Evolutionary conservation across 257 asterid genomes (phyloP).

Genomic region (Solanum appendiculatum): DNA sequence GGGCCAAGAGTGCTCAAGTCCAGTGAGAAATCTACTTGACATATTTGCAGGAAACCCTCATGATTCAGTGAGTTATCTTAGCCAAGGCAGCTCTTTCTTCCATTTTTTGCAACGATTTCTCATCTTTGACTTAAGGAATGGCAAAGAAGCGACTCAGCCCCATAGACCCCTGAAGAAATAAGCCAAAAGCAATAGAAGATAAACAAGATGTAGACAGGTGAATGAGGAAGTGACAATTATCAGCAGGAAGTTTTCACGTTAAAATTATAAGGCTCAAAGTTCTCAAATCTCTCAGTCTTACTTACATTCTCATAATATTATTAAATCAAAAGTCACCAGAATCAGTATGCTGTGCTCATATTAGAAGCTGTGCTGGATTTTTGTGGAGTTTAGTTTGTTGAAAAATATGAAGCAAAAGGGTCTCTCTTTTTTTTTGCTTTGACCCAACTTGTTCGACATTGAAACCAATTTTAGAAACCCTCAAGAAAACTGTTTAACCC

Average conservation of each 20-base stretch:
- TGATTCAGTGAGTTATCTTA: neutral
- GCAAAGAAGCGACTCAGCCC: neutral
- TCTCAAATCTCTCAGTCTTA: neutral
- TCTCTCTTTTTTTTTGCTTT: neutral
- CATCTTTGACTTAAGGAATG: neutral
- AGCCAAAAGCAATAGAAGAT: neutral
- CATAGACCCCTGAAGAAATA: neutral
- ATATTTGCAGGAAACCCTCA: neutral
- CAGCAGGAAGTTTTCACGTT: neutral
- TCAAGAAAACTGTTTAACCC: neutral
- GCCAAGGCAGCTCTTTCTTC: neutral
- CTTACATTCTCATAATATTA: neutral
- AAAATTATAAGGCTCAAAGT: neutral
- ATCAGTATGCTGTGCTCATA: neutral
- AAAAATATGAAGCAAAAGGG: neutral
- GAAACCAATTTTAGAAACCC: neutral
- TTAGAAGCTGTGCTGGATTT: neutral
- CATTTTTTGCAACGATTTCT: neutral
- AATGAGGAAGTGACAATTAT: neutral
- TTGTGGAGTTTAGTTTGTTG: neutral
- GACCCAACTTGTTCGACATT: neutral
- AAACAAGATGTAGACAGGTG: neutral
- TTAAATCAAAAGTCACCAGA: neutral
- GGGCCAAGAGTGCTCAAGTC: neutral
- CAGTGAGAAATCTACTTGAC: neutral